These are phyloP conservation scores for Apostasia ramifera DNA, from an alignment of 106 monocot genomes.

Conservation along the genomic window DNA sequence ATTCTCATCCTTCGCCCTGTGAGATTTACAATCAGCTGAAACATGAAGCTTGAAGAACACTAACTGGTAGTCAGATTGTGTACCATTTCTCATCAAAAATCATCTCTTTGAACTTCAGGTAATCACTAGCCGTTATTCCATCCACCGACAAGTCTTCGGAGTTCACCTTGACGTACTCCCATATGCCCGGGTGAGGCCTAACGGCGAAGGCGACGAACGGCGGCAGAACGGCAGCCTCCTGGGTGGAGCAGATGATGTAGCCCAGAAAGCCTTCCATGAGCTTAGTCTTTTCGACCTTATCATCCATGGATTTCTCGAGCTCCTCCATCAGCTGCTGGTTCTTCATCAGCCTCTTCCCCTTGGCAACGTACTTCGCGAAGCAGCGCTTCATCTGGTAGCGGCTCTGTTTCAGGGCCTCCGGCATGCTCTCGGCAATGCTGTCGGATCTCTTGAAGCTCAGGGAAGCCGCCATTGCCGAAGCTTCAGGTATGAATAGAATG, in stretches of 20 bases:
- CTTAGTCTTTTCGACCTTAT: conserved; percentile 65
- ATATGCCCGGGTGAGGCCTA: conserved; percentile 79
- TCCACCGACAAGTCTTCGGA: conserved; percentile 66
- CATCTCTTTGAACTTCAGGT: conserved; percentile 77
- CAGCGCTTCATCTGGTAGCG: conserved; percentile 95
- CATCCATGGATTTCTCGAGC: conserved; percentile 78
- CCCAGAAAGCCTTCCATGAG: conserved; percentile 94
- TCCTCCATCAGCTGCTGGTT: conserved; percentile 77
- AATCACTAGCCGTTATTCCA: conserved; percentile 63
- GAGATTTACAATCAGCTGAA: background rate
- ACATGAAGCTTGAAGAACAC: too few species aligned
- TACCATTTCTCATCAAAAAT: conserved; percentile 82
- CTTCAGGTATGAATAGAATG: background rate
- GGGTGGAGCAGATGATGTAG: conserved; percentile 83
- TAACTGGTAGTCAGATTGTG: background rate
- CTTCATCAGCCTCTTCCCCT: conserved; percentile 76
- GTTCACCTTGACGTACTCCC: conserved; percentile 87
- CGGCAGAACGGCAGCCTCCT: conserved; percentile 87
- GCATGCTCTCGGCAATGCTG: conserved; percentile 86
- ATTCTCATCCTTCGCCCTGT: conserved; percentile 83
- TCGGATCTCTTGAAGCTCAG: conserved; percentile 73
- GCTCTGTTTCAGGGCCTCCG: conserved; percentile 79
- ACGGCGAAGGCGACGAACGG: conserved; percentile 74
- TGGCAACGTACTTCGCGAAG: conserved; percentile 38
- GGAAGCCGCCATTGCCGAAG: conserved; percentile 16